Evolutionary conservation across 2,329 filamentous ascomycete species (phyloP).

Genomic region (Alternaria sp.): DNA sequence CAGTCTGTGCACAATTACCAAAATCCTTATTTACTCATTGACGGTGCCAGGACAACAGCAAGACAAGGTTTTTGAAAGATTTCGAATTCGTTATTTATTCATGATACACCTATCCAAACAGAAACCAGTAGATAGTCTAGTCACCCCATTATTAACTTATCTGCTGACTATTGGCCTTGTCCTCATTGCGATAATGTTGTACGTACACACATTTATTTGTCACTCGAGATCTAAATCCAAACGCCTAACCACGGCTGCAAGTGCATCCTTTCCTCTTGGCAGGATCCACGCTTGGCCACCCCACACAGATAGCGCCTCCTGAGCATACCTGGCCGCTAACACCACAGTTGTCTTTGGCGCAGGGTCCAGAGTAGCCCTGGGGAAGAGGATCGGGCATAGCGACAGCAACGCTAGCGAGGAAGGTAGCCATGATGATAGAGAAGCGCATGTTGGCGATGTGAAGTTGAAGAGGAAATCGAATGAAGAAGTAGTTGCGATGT

Average conservation of each 20-base stretch:
- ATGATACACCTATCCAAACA: background rate
- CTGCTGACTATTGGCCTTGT: background rate
- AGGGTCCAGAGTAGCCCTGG: conserved; percentile 33
- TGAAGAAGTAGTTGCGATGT: background rate
- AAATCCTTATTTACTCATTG: background rate
- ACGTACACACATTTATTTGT: background rate
- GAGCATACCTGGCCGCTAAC: conserved; percentile 15
- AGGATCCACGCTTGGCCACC: conserved; percentile 21
- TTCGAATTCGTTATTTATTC: background rate
- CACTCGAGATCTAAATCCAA: background rate
- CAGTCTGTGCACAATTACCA: too few species aligned
- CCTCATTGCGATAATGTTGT: fast-evolving
- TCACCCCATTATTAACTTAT: background rate
- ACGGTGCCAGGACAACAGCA: background rate
- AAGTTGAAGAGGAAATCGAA: background rate
- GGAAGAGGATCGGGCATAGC: conserved; percentile 36
- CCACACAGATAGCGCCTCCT: conserved; percentile 17
- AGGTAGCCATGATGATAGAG: conserved; percentile 23
- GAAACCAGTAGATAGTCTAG: background rate
- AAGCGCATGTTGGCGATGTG: conserved; percentile 21
- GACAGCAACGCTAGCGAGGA: conserved; percentile 25
- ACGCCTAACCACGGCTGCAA: conserved; percentile 22
- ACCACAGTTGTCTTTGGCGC: conserved; percentile 22
- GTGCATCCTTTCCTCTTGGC: conserved; percentile 26
- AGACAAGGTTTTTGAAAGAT: background rate